Conservation (phyloP, 495 filamentous ascomycete genomes). For the Neurospora sublineolata region DNA sequence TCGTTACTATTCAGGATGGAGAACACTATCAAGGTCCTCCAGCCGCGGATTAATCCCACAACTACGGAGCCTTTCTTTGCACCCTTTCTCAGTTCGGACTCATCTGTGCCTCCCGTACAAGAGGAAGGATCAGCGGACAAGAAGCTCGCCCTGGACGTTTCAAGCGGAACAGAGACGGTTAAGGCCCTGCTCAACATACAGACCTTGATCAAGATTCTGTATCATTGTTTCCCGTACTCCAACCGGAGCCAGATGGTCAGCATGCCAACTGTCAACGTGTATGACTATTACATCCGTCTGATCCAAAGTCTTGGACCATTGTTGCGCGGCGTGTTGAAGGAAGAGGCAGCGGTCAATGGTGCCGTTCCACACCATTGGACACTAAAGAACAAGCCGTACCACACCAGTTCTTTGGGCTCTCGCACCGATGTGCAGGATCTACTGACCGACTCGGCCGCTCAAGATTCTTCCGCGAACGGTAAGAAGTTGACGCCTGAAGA, state of each 20-base stretch:
- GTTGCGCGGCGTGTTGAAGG: constrained; percentile 66
- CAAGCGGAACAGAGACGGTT: constrained; percentile 58
- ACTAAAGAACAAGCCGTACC: constrained; percentile 1
- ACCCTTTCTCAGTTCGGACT: constrained; percentile 35
- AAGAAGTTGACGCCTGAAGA: constrained; percentile 25
- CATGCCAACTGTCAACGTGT: constrained; percentile 64
- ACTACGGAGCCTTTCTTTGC: constrained; percentile 44
- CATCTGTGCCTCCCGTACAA: constrained; percentile 7
- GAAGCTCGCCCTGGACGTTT: constrained; percentile 21
- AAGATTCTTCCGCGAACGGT: constrained; percentile 1
- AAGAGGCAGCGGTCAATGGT: constrained; percentile 57
- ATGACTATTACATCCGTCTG: constrained; percentile 62
- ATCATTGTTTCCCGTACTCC: constrained; percentile 62
- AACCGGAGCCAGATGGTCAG: constrained; percentile 22
- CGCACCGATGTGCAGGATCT: not conserved
- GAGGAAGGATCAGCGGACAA: not conserved
- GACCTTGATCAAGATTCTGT: constrained; percentile 58
- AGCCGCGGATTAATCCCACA: constrained; percentile 45
- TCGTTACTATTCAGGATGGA: constrained; percentile 67
- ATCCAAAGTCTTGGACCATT: constrained; percentile 63
- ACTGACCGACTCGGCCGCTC: constrained; percentile 32
- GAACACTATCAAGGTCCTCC: constrained; percentile 50
- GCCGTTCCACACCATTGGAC: constrained; percentile 36
- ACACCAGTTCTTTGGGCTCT: not conserved
- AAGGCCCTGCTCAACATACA: constrained; percentile 70